Conservation (phyloP, 768 basidiomycete genomes). For the Nidularia pulvinata region DNA sequence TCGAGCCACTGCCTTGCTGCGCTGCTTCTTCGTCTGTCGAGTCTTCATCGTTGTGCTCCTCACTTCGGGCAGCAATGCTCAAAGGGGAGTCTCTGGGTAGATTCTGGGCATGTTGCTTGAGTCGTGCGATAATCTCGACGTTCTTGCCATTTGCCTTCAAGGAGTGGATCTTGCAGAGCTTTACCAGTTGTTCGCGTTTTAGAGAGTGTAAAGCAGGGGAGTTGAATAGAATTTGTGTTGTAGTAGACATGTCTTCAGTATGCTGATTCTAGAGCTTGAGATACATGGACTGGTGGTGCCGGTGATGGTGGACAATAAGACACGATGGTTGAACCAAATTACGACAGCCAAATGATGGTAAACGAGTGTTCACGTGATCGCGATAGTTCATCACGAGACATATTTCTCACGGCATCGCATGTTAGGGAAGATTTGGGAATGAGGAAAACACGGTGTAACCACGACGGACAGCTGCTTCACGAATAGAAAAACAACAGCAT, state of each 20-base stretch:
- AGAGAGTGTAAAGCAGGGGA: slow-evolving; percentile 83
- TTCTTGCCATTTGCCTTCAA: slow-evolving; percentile 85
- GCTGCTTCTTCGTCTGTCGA: slow-evolving; percentile 17
- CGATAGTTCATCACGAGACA: no score
- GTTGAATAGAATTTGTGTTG: slow-evolving; percentile 81
- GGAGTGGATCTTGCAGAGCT: slow-evolving; percentile 81
- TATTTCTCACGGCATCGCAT: no score
- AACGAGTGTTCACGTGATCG: no score
- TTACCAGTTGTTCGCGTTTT: slow-evolving; percentile 83
- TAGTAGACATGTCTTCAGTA: slow-evolving; percentile 51
- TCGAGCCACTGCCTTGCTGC: slow-evolving; percentile 14
- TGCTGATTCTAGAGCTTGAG: not conserved
- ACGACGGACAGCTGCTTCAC: no score
- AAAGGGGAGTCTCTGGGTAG: slow-evolving; percentile 57
- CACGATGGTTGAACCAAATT: no score
- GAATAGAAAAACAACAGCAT: no score
- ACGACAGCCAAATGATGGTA: no score
- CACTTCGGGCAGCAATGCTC: slow-evolving; percentile 54
- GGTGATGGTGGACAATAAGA: no score
- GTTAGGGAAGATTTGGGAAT: no score
- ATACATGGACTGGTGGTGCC: not conserved
- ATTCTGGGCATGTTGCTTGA: slow-evolving; percentile 67
- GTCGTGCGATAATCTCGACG: slow-evolving; percentile 64
- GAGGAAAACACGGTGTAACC: no score
- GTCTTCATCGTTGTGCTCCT: slow-evolving; percentile 18